Base-by-base conservation (phyloP, 2,329 filamentous ascomycete genomes). In the Aureobasidium mangrovei region DNA sequence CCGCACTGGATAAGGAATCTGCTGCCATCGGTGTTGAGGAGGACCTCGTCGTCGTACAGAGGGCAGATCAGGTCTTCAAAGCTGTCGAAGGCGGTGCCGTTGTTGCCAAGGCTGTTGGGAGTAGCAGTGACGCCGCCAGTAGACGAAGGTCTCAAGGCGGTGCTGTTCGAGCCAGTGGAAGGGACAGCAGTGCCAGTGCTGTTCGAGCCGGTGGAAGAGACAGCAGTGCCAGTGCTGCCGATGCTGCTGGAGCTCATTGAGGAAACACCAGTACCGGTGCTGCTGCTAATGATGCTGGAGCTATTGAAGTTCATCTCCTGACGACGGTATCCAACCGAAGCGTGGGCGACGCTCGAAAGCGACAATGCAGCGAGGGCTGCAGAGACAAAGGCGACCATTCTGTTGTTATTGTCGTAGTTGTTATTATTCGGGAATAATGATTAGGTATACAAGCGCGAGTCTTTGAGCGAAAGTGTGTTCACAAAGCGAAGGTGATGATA, bases 331-430 rank as follows among this genome's bases (percentile, higher is more conserved):
- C 38, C 36, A 36, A 51, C 47, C 4, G 41, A 36, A 36, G 49
- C 49, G 24, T 39, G 36, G 32, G 32, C 49, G 24, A 53, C 18
- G 40, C 49, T 53, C 49, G 49, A 53, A 38, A 53, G 49, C 49
- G 49, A 53, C 31, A 53, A 32, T 4, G 49, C 49, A 53, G 49
- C 49, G n/a, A 53, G 26, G 33, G 49, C 49, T 53, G 49, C 49
- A 27, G 49, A 53, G 31, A 53, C 36, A 40, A 53, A 43, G 4
- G 49, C 43, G 44, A 40, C 39, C 49, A 53, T 53, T 44, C 4
- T 35, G 32, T 51, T 33, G 29, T 51, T 35, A 38, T 51, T 27
- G 28, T 41, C 35, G 27, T 18, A 26, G 36, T 42, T 42, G 29
- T 42, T 27, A 9, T 51, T 51, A 51, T 36, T 51, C 28, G 10